Evolutionary conservation across 1,139 yeast species (phyloP), one percentile per base, ranked within the genome.

Genomic region (Candida tetrigidarum): DNA sequence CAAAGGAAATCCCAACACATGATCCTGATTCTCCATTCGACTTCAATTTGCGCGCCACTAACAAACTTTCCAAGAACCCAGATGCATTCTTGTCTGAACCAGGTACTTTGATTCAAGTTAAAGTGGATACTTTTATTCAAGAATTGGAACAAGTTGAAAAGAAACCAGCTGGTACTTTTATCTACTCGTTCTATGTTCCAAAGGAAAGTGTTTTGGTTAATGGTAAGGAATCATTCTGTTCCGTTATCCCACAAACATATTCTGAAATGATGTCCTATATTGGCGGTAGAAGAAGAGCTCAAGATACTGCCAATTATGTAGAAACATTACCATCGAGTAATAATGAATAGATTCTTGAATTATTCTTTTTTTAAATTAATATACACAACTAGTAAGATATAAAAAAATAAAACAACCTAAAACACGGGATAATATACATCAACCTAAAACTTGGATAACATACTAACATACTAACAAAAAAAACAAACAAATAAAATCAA

Each of bases 221-320:
- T 37, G 66, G 63, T 23, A 61, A 62, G 39, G 64, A 66, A 18
- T 78, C 79, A 5, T 83, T 73, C 58, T 76, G 81, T 37, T 80
- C 91, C 4, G 92, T 91, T 43, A 74, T 91, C 45, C 97, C 97
- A 6, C 89, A 87, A 63, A 83, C 96, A 1, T 91, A 91, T 62
- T 78, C 84, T 19, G 97, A 91, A 64, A 91, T 91, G 96, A 90
- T 91, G 84, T 87, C 84, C 57, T 91, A 86, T 60, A 76, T 91
- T 23, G 92, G 86, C 58, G 97, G 96, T 28, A 81, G 96, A 67
- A 84, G 97, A 73, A 82, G 95, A 67, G 96, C 96, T 3, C 76
- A 75, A 42, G 95, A 86, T 46, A 89, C 96, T 19, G 92, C 93
- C 38, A 75, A 76, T 46, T 89, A 76, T 59, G 88, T 84, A 9